Base-by-base conservation (phyloP, 768 basidiomycete species). In the Russula emetica region DNA sequence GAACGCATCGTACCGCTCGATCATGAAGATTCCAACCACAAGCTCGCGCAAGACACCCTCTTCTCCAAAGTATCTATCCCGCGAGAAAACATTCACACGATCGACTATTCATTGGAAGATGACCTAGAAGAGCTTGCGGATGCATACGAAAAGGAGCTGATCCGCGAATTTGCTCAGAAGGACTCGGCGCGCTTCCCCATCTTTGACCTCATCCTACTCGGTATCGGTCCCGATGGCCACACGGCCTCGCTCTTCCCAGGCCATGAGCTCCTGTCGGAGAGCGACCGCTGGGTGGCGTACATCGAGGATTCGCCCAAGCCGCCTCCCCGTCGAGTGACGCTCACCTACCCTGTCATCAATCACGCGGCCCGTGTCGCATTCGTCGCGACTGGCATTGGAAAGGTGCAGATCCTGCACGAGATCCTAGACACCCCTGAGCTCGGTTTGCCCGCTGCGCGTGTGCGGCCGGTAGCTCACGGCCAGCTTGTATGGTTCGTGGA, bases 161-260 rank as follows among this genome's bases (percentile, higher is more conserved):
- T 98, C 72, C 81, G 75, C 64, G 88, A 90, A 73, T 99, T 99
- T 72, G 97, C 95, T 0, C 86, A 88, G 72, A 91, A 87, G 73
- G 93, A 98, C 73, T 81, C 94, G 5, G 96, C 96, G 20, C 87
- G 95, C 64, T 98, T 98, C 82, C 97, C 97, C 66, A 81, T 97
- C 57, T 98, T 99, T 75, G 97, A 99, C 74, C 85, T 99, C 73
- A 90, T 98, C 77, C 85, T 99, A 50, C 87, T 99, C 57, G 97
- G 97, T 55, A 87, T 95, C 83, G 97, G 97, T 34, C 92, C 91
- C 6, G 97, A 98, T 73, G 96, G 96, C n/a, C 97, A 99, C 79
- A 98, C 96, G 47, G 94, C 90, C 66, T 94, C 92, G 8, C 86
- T 99, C 69, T 99, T 99, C 84, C 97, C 97, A 10, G 90, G 82